Evolutionary conservation across 2,329 filamentous ascomycete genomes (phyloP).

Genomic region (Fusarium zealandicum): DNA sequence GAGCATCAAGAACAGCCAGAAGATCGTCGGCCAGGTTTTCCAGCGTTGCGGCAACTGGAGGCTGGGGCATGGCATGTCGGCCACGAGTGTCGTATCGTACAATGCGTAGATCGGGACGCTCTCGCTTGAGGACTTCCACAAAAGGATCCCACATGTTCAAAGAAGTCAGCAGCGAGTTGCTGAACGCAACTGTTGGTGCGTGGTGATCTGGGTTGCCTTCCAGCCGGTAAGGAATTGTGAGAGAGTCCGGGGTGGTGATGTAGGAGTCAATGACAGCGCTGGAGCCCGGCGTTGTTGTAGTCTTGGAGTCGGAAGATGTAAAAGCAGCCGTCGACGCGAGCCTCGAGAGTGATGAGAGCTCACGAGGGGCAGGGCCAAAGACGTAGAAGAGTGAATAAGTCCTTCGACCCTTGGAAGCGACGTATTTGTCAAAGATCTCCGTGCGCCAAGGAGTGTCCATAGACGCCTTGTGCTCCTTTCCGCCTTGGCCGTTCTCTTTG

Average conservation of each 20-base stretch:
- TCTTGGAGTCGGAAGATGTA: constrained; percentile 61
- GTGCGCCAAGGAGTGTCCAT: constrained; percentile 67
- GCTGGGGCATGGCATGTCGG: constrained; percentile 59
- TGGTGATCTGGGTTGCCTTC: constrained; percentile 72
- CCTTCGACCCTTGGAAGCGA: constrained; percentile 64
- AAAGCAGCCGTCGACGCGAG: constrained; percentile 59
- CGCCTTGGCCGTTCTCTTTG: constrained; percentile 70
- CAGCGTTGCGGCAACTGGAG: constrained; percentile 61
- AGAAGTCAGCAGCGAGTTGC: constrained; percentile 81
- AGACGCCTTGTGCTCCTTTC: constrained; percentile 68
- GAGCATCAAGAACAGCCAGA: constrained; percentile 67
- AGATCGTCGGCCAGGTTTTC: constrained; percentile 75
- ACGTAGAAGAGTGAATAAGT: constrained; percentile 79
- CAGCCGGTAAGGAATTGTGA: constrained; percentile 74
- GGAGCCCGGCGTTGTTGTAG: constrained; percentile 60
- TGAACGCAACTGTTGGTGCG: constrained; percentile 77
- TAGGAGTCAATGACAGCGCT: constrained; percentile 70
- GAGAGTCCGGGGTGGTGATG: constrained; percentile 72
- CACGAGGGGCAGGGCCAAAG: constrained; percentile 77
- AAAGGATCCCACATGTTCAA: constrained; percentile 84
- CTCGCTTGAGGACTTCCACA: constrained; percentile 64
- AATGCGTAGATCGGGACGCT: constrained; percentile 72
- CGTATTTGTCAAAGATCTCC: constrained; percentile 65
- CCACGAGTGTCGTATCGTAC: constrained; percentile 82
- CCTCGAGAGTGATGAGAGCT: constrained; percentile 65